phyloP scores from a whole-genome alignment of 768 basidiomycete species.

The Mycena crocata region DNA sequence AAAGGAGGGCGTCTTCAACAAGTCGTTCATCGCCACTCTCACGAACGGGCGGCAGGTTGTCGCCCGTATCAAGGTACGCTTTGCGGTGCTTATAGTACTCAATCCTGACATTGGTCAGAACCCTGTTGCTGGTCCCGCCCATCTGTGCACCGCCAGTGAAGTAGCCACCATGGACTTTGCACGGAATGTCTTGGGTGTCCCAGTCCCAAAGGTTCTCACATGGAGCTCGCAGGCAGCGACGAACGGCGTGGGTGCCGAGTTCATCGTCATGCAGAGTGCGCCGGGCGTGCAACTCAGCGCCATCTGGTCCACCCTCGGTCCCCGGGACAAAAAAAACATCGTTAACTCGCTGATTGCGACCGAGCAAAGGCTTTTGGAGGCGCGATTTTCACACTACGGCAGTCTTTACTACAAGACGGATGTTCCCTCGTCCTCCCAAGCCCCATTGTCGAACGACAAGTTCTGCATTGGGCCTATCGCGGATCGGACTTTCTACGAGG shows the following conservation, averaged over 20 bases:
- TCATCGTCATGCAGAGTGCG: constrained; percentile 48
- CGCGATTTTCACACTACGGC: constrained; percentile 45
- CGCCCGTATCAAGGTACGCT: neutral
- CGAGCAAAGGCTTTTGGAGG: constrained; percentile 33
- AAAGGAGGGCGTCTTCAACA: constrained; percentile 1
- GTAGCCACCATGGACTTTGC: constrained; percentile 50
- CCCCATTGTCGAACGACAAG: constrained; percentile 32
- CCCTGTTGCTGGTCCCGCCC: constrained; percentile 41
- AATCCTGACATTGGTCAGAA: neutral
- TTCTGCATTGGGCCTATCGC: constrained; percentile 45
- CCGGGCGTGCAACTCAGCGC: constrained; percentile 36
- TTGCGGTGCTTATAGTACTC: neutral
- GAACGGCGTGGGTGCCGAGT: constrained; percentile 46
- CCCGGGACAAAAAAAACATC: constrained; percentile 19
- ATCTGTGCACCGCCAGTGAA: constrained; percentile 48
- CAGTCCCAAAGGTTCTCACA: constrained; percentile 43
- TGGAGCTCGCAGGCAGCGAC: constrained; percentile 40
- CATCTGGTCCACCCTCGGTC: constrained; percentile 31
- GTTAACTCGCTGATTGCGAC: constrained; percentile 36
- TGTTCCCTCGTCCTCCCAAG: constrained; percentile 24
- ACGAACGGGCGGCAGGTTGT: neutral
- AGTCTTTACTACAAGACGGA: constrained; percentile 51
- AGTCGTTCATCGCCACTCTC: neutral
- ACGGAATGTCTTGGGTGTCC: constrained; percentile 40
- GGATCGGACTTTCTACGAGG: constrained; percentile 44